Evolutionary conservation across 257 asterid species (phyloP).

Genomic region (Dorcoceras hygrometricum): DNA sequence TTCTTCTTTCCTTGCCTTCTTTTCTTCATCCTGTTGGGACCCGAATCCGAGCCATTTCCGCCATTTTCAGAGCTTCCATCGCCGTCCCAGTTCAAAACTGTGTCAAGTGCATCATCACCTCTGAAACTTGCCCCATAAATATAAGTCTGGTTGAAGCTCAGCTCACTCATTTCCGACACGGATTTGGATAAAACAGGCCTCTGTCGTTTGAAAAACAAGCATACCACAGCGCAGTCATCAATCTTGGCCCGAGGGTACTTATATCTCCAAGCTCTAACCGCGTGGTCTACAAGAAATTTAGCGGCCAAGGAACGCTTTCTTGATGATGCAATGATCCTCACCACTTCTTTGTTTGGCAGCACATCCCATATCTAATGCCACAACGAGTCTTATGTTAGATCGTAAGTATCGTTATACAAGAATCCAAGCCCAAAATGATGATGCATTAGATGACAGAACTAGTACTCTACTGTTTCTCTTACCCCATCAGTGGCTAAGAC

Average conservation of each 20-base stretch:
- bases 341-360: constrained; percentile 62
- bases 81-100: constrained; percentile 48
- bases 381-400: neutral
- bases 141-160: constrained; percentile 36
- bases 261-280: constrained; percentile 61
- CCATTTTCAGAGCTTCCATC: constrained; percentile 25
- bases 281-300: constrained; percentile 50
- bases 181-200: constrained; percentile 49
- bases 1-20: constrained; percentile 31
- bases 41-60: constrained; percentile 9
- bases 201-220: constrained; percentile 62
- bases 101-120: constrained; percentile 70
- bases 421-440: neutral
- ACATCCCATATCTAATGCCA: constrained; percentile 73
- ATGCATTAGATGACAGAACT: neutral
- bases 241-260: constrained; percentile 63
- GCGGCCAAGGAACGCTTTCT: constrained; percentile 64
- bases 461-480: too few relatives aligned
- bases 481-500: constrained; percentile 95
- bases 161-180: constrained; percentile 38
- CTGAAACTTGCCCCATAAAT: constrained; percentile 32
- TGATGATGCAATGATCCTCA: constrained; percentile 56
- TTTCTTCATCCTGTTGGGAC: constrained; percentile 27
- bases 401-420: neutral
- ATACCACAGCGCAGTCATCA: constrained; percentile 71